phyloP scores from a whole-genome alignment of 2,329 filamentous ascomycete species.

The Ophiostoma himal-ulmi region DNA sequence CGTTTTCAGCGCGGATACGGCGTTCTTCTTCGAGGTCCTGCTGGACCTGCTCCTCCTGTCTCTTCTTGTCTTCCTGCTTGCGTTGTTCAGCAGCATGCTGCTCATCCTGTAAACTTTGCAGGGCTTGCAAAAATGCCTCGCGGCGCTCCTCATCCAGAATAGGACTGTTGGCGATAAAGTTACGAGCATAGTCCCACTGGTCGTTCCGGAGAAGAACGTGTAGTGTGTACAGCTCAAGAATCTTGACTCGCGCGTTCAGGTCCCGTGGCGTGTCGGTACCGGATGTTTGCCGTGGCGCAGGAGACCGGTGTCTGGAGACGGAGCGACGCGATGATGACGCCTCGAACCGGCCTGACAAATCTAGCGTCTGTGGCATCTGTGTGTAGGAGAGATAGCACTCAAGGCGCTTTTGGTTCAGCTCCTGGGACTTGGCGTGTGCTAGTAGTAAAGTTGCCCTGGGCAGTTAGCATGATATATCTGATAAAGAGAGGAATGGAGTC shows the following conservation, averaged over 20 bases:
- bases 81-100: conserved; percentile 64
- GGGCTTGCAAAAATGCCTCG: conserved; percentile 79
- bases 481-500: conserved; percentile 8
- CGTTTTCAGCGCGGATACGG: conserved; percentile 52
- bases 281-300: conserved; percentile 35
- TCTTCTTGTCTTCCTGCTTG: conserved; percentile 54
- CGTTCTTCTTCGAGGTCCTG: conserved; percentile 54
- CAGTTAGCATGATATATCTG: conserved; percentile 26
- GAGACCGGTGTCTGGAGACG: conserved; percentile 33
- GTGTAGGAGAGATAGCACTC: conserved; percentile 83
- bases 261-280: conserved; percentile 80
- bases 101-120: conserved; percentile 79
- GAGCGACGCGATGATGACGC: conserved; percentile 36
- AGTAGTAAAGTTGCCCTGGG: conserved; percentile 80
- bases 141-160: conserved; percentile 87
- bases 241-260: conserved; percentile 77
- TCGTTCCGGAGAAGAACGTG: conserved; percentile 90
- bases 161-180: conserved; percentile 82
- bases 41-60: conserved; percentile 52
- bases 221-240: conserved; percentile 90
- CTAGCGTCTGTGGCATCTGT: conserved; percentile 60
- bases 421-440: conserved; percentile 80
- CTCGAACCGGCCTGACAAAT: conserved; percentile 58
- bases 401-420: conserved; percentile 76
- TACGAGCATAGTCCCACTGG: conserved; percentile 91